A percentile compares a stretch with the other conserved stretches of the same genome.
phyloP scores from a whole-genome alignment of 2,329 filamentous ascomycete genomes.

The Xylaria arbuscula region DNA sequence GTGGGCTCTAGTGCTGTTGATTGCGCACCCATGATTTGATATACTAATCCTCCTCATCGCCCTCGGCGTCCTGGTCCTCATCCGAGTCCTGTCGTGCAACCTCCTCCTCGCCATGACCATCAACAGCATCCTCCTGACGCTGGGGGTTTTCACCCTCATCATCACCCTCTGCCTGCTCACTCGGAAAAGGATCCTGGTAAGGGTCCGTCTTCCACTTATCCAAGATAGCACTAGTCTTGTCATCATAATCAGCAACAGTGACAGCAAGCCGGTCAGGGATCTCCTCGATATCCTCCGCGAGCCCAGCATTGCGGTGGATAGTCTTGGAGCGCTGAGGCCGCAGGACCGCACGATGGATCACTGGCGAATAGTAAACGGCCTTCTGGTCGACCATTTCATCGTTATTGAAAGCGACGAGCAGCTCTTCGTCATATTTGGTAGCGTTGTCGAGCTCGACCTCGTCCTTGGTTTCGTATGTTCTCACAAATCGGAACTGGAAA shows the following conservation, averaged over 20 bases:
- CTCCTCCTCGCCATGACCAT: slow-evolving; percentile 37
- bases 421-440: slow-evolving; percentile 72
- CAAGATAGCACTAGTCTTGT: slow-evolving; percentile 64
- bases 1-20: not conserved
- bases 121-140: slow-evolving; percentile 35
- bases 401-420: slow-evolving; percentile 69
- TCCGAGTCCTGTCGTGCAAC: slow-evolving; percentile 36
- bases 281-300: slow-evolving; percentile 61
- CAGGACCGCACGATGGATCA: slow-evolving; percentile 72
- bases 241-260: slow-evolving; percentile 65
- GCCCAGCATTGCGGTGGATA: slow-evolving; percentile 65
- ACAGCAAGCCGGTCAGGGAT: slow-evolving; percentile 68
- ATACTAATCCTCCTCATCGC: slow-evolving; percentile 57
- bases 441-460: slow-evolving; percentile 67
- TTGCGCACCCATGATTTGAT: not conserved
- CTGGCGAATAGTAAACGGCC: slow-evolving; percentile 74
- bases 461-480: slow-evolving; percentile 72
- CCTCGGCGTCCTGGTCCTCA: slow-evolving; percentile 57
- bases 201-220: slow-evolving; percentile 64
- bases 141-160: slow-evolving; percentile 39
- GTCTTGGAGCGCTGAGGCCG: slow-evolving; percentile 72
- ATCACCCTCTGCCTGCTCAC: slow-evolving; percentile 51
- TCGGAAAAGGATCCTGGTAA: slow-evolving; percentile 47
- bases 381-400: slow-evolving; percentile 61
- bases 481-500: slow-evolving; percentile 71